phyloP scores from a whole-genome alignment of 2,329 filamentous ascomycete species.

The Thermoascus crustaceus region DNA sequence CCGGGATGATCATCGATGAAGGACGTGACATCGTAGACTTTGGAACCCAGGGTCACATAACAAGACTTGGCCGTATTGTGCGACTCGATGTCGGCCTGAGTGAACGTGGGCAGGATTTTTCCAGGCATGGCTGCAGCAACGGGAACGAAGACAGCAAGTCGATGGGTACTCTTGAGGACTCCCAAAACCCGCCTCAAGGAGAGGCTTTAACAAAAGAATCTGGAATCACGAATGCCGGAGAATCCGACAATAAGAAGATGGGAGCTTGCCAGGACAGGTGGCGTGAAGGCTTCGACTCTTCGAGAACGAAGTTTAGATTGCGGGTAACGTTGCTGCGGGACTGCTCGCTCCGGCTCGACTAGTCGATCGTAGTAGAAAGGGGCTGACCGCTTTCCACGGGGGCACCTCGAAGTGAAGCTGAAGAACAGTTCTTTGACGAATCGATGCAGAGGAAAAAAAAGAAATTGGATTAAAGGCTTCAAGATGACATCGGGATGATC shows the following conservation, averaged over 20 bases:
- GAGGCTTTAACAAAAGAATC: neutral
- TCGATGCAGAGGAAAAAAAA: too few relatives aligned
- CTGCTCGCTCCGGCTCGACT: neutral
- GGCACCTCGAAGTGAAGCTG: too few relatives aligned
- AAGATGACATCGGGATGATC: too few relatives aligned
- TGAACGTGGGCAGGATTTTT: conserved; percentile 74
- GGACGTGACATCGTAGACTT: conserved; percentile 90
- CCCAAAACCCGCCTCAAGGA: neutral
- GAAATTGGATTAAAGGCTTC: too few relatives aligned
- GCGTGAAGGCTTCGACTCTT: neutral
- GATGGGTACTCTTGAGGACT: too few relatives aligned
- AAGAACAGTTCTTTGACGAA: too few relatives aligned
- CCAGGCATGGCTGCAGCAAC: conserved; percentile 57
- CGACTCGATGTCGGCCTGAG: conserved; percentile 67
- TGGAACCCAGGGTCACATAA: conserved; percentile 82
- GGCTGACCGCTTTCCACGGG: too few relatives aligned
- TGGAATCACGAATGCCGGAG: neutral
- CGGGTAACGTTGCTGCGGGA: neutral
- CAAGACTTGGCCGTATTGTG: conserved; percentile 77
- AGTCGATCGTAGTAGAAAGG: neutral
- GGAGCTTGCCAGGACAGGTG: neutral
- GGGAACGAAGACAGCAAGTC: too few relatives aligned
- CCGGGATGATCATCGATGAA: conserved; percentile 89
- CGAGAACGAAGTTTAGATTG: conserved; percentile 1
- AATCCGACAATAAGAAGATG: neutral